Conservation (phyloP, 371 early-diverging fungal genomes). For the Rhizopus sp. region DNA sequence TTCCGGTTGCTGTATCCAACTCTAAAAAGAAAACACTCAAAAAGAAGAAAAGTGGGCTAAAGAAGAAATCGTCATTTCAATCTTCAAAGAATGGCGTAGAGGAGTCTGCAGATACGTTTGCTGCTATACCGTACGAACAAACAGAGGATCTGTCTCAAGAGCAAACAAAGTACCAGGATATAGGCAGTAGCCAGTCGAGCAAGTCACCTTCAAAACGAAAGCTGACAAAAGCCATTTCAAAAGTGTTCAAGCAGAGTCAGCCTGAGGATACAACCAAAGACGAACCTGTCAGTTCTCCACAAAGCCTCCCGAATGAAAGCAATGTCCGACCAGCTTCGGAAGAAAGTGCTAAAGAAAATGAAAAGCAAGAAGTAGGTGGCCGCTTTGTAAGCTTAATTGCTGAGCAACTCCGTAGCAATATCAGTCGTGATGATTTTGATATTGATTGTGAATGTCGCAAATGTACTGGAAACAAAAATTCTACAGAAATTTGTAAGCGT, state of each 20-base stretch:
- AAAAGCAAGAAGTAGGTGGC: slow-evolving; percentile 9
- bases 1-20: background rate
- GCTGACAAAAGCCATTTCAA: slow-evolving; percentile 3
- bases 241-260: slow-evolving; percentile 11
- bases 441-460: slow-evolving; percentile 19
- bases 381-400: slow-evolving; percentile 44
- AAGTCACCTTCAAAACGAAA: background rate
- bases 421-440: slow-evolving; percentile 17
- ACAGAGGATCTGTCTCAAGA: slow-evolving; percentile 11
- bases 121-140: slow-evolving; percentile 42
- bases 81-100: background rate
- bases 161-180: background rate
- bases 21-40: slow-evolving; percentile 1
- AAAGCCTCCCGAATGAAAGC: background rate
- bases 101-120: slow-evolving; percentile 23
- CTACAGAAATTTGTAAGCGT: slow-evolving; percentile 21
- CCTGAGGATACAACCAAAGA: slow-evolving; percentile 2
- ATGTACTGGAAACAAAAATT: slow-evolving; percentile 22
- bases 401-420: slow-evolving; percentile 31
- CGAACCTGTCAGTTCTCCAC: background rate
- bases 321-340: background rate
- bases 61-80: slow-evolving; percentile 3
- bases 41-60: background rate
- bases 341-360: background rate
- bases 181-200: background rate